Evolutionary conservation across 768 basidiomycete genomes (phyloP).

Genomic region (Sporobolomyces phaffii): DNA sequence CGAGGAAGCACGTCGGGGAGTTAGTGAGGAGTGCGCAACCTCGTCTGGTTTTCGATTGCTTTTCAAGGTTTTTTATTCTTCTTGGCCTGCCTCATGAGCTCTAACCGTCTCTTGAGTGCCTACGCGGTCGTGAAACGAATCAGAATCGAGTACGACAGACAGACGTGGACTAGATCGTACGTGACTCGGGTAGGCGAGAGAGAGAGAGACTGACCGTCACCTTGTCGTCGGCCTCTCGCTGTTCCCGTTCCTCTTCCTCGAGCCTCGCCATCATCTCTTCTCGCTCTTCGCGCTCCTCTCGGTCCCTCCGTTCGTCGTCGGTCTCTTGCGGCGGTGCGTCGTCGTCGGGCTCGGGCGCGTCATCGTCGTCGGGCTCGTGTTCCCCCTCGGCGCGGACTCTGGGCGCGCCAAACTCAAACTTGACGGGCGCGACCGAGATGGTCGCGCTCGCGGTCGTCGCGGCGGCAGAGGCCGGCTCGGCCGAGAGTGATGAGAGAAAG

Average conservation of each 20-base stretch:
- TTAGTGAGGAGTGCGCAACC: too few relatives aligned
- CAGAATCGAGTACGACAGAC: too few relatives aligned
- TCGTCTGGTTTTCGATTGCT: too few relatives aligned
- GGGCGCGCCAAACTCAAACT: slow-evolving; percentile 27
- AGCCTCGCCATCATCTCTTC: slow-evolving; percentile 24
- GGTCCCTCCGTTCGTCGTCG: slow-evolving; percentile 6
- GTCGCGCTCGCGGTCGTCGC: slow-evolving; percentile 5
- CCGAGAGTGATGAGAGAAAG: slow-evolving; percentile 8
- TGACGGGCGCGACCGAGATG: slow-evolving; percentile 9
- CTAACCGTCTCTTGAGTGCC: slow-evolving; percentile 35
- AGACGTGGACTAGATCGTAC: neutral
- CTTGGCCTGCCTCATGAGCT: slow-evolving; percentile 26
- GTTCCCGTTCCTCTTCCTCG: slow-evolving; percentile 20
- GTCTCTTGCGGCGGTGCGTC: slow-evolving; percentile 8
- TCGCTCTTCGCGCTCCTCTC: slow-evolving; percentile 17
- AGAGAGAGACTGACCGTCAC: slow-evolving; percentile 25
- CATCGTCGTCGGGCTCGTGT: neutral
- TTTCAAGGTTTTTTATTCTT: slow-evolving; percentile 19
- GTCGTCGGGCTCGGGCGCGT: neutral
- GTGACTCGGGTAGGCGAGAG: too few relatives aligned
- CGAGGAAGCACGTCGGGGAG: too few relatives aligned
- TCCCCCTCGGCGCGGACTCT: slow-evolving; percentile 1
- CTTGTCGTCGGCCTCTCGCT: slow-evolving; percentile 34
- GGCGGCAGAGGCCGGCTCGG: neutral
- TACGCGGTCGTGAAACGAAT: slow-evolving; percentile 6